phyloP scores from a whole-genome alignment of 1,284 basidiomycete species.

The Athelia sp. region DNA sequence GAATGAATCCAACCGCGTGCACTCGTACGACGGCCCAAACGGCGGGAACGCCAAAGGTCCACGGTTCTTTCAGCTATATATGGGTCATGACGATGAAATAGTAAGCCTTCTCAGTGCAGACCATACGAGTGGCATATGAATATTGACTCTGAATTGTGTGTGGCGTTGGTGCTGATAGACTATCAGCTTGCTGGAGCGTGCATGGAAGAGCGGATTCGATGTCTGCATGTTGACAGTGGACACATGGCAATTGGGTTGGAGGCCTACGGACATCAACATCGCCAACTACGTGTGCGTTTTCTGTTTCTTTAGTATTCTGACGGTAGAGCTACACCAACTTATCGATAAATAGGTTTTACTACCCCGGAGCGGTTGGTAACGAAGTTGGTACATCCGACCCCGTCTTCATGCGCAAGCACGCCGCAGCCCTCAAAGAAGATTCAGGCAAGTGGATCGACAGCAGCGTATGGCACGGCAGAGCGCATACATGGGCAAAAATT shows the following conservation, averaged over 20 bases:
- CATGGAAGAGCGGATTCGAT: conserved; percentile 45
- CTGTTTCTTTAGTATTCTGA: too few species aligned
- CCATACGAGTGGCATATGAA: too few species aligned
- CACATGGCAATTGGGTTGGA: conserved; percentile 58
- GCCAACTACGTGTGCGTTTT: conserved; percentile 38
- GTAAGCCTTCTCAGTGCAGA: conserved; percentile 18
- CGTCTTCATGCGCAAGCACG: conserved; percentile 47
- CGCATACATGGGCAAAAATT: conserved; percentile 49
- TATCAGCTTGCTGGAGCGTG: conserved; percentile 40
- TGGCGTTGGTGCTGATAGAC: too few species aligned
- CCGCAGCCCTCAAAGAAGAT: conserved; percentile 38
- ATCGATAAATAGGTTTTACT: conserved; percentile 32
- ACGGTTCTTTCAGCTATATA: conserved; percentile 59
- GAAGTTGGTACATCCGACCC: conserved; percentile 50
- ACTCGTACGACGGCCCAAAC: conserved; percentile 27
- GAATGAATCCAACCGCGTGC: conserved; percentile 35
- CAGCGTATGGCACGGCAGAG: conserved; percentile 48
- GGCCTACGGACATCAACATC: conserved; percentile 50
- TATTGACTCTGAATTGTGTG: too few species aligned
- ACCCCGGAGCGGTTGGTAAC: conserved; percentile 33
- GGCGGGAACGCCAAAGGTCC: conserved; percentile 35
- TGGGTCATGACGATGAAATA: conserved; percentile 52
- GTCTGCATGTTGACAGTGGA: conserved; percentile 54
- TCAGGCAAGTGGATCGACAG: conserved; percentile 51
- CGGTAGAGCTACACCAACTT: too few species aligned